Evolutionary conservation across 495 filamentous ascomycete species (phyloP).

Genomic region (Tuber brumale): DNA sequence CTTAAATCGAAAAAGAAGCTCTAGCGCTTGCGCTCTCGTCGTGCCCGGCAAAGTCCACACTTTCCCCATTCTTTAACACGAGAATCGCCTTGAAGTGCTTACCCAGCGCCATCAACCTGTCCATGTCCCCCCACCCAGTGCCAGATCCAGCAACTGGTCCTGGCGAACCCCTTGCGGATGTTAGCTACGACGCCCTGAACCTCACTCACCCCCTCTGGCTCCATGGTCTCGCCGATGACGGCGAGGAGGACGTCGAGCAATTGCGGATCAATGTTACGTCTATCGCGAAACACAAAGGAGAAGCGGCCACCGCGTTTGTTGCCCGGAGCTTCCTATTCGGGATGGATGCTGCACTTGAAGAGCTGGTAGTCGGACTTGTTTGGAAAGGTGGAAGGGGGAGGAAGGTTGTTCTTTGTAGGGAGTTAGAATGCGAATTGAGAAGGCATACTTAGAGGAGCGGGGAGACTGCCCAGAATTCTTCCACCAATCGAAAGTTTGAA

Average conservation of each 20-base stretch:
- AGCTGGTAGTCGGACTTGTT: conserved; percentile 2
- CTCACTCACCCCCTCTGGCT: neutral
- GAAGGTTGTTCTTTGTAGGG: neutral
- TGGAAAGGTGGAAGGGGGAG: neutral
- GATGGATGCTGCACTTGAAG: neutral
- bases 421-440: neutral
- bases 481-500: neutral
- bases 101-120: neutral
- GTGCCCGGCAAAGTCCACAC: neutral
- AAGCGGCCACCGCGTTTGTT: neutral
- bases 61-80: neutral
- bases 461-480: neutral
- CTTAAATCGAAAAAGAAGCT: neutral
- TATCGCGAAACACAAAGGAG: neutral
- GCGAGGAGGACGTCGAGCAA: neutral
- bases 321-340: neutral
- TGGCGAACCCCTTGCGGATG: neutral
- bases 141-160: neutral
- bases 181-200: neutral
- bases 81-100: neutral
- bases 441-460: neutral
- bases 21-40: neutral
- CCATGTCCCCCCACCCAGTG: neutral
- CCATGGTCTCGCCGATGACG: neutral
- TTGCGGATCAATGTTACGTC: neutral